Conservation (phyloP, 768 basidiomycete species). For the Suillus hirtellus region DNA sequence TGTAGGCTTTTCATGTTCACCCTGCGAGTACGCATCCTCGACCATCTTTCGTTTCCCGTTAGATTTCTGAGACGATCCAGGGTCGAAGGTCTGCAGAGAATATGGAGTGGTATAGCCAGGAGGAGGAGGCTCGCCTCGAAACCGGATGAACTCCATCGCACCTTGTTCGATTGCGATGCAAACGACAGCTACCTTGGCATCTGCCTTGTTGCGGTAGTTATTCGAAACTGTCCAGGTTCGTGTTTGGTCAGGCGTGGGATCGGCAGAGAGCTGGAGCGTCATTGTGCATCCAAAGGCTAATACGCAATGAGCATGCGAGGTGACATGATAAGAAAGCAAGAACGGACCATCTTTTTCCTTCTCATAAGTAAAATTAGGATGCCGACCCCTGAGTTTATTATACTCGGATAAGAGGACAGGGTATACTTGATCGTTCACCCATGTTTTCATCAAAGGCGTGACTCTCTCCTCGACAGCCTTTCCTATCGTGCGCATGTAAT, state of each 20-base stretch:
- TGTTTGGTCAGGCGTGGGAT: constrained; percentile 34
- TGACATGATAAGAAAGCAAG: not conserved
- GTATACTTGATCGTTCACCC: constrained; percentile 46
- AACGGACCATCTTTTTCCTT: constrained; percentile 54
- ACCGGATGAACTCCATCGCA: constrained; percentile 59
- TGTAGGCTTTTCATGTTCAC: constrained; percentile 13
- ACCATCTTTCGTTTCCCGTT: constrained; percentile 37
- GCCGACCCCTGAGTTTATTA: constrained; percentile 39
- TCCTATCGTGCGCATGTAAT: constrained; percentile 50
- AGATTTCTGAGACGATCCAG: constrained; percentile 22
- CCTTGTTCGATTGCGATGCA: constrained; percentile 56
- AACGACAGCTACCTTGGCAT: constrained; percentile 61
- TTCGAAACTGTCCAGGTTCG: constrained; percentile 46
- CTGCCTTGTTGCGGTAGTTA: constrained; percentile 57
- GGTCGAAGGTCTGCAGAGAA: constrained; percentile 26
- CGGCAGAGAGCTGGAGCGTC: constrained; percentile 39
- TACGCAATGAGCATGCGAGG: constrained; percentile 3
- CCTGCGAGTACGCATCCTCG: constrained; percentile 10
- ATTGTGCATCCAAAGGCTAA: constrained; percentile 59
- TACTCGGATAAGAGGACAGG: constrained; percentile 49
- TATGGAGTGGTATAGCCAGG: constrained; percentile 42
- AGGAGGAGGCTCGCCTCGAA: constrained; percentile 44
- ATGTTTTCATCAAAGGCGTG: constrained; percentile 43
- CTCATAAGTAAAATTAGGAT: constrained; percentile 41
- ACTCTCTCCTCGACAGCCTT: constrained; percentile 46